Percentiles rank a stretch among this genome's conserved stretches.
These are phyloP conservation scores for Physcia stellaris DNA, from an alignment of 495 filamentous ascomycete species.

Conservation along the genomic window DNA sequence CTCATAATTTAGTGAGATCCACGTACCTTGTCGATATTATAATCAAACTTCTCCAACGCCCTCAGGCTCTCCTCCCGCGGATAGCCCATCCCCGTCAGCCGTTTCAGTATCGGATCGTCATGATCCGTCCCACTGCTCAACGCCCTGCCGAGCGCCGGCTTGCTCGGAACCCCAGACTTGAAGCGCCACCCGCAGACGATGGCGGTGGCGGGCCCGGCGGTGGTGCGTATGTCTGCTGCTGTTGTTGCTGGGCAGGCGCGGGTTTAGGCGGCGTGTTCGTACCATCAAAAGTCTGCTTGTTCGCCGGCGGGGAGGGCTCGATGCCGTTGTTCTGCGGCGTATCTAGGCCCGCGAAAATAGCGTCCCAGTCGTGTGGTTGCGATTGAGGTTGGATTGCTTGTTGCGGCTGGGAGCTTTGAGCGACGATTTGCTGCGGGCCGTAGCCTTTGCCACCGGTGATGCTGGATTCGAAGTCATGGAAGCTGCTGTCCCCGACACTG, in stretches of 20 bases:
- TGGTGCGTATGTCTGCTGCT: neutral
- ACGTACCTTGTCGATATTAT: slow-evolving; percentile 86
- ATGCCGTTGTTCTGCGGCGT: slow-evolving; percentile 21
- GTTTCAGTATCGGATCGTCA: slow-evolving; percentile 85
- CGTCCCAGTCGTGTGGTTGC: slow-evolving; percentile 78
- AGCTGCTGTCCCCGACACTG: slow-evolving; percentile 31
- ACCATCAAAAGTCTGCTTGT: too few relatives aligned
- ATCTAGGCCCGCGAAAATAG: slow-evolving; percentile 76
- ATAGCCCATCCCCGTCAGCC: slow-evolving; percentile 86
- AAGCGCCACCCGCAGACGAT: too few relatives aligned
- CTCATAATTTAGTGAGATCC: slow-evolving; percentile 3
- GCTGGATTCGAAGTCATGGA: slow-evolving; percentile 35
- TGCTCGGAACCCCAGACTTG: too few relatives aligned
- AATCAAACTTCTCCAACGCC: slow-evolving; percentile 88
- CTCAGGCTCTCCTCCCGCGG: slow-evolving; percentile 59
- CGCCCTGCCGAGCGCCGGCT: slow-evolving; percentile 46
- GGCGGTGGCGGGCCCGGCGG: too few relatives aligned
- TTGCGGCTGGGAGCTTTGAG: slow-evolving; percentile 18
- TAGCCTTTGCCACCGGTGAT: slow-evolving; percentile 16
- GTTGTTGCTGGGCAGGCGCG: slow-evolving; percentile 1
- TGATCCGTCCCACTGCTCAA: slow-evolving; percentile 62
- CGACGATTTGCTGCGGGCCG: slow-evolving; percentile 16
- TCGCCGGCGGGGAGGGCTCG: too few relatives aligned
- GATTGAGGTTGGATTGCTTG: slow-evolving; percentile 7
- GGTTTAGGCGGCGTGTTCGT: too few relatives aligned